phyloP scores from a whole-genome alignment of 2,329 filamentous ascomycete genomes.

The Akanthomyces lecanii region DNA sequence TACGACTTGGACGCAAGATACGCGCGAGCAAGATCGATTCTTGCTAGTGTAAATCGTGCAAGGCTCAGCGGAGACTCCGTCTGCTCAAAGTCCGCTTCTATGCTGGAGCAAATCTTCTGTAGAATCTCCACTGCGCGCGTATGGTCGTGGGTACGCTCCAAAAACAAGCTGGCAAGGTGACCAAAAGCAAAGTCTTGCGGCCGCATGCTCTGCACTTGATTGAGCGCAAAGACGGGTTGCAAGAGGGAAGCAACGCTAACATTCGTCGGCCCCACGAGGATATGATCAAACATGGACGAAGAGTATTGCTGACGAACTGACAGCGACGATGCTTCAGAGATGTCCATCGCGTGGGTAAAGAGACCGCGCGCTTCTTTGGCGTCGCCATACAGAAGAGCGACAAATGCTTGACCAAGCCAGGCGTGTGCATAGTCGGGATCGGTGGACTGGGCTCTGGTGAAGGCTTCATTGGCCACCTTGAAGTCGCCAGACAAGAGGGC shows the following conservation, averaged over 20 bases:
- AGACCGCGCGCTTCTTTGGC: slow-evolving; percentile 72
- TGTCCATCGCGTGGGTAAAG: slow-evolving; percentile 92
- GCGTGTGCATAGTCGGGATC: slow-evolving; percentile 92
- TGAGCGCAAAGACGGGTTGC: slow-evolving; percentile 82
- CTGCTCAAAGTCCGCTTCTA: slow-evolving; percentile 80
- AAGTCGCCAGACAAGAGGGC: slow-evolving; percentile 81
- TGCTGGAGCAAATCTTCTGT: slow-evolving; percentile 59
- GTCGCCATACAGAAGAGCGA: slow-evolving; percentile 74
- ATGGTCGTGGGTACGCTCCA: slow-evolving; percentile 73
- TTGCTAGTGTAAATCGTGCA: slow-evolving; percentile 73
- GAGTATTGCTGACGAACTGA: slow-evolving; percentile 76
- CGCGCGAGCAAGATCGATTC: slow-evolving; percentile 80
- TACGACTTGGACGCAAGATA: slow-evolving; percentile 67
- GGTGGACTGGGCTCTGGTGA: slow-evolving; percentile 84
- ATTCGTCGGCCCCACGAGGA: slow-evolving; percentile 54
- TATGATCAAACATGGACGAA: slow-evolving; percentile 75
- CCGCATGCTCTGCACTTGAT: slow-evolving; percentile 69
- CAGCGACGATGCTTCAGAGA: slow-evolving; percentile 71
- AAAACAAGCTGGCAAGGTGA: slow-evolving; percentile 75
- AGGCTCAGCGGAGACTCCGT: slow-evolving; percentile 73
- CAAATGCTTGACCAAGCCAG: slow-evolving; percentile 88
- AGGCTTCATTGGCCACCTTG: slow-evolving; percentile 83
- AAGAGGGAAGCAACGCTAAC: slow-evolving; percentile 61
- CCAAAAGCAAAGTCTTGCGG: slow-evolving; percentile 67
- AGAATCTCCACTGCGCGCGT: slow-evolving; percentile 60